A percentile compares a stretch with the other conserved stretches of the same genome.
Evolutionary conservation across 331 rosid genomes (phyloP).

Genomic region (Pyrus hybrid): DNA sequence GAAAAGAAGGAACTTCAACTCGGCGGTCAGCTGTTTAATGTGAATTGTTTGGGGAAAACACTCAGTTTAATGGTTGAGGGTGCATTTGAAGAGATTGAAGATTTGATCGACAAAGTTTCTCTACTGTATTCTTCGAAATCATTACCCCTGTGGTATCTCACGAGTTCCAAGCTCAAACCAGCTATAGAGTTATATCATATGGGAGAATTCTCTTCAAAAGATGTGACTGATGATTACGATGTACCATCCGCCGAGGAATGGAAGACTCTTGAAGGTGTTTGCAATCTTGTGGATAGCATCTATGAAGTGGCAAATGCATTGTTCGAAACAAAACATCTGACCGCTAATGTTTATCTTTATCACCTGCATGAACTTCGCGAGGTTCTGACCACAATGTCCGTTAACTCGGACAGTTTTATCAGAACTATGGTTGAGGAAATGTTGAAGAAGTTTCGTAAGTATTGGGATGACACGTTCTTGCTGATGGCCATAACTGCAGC

Average conservation of each 20-base stretch:
- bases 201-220: slow-evolving; percentile 10
- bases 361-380: not conserved
- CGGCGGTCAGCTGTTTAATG: not conserved
- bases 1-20: not conserved
- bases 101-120: not conserved
- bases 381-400: not conserved
- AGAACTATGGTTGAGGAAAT: not conserved
- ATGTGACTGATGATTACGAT: not conserved
- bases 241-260: slow-evolving; percentile 5
- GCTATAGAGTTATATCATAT: not conserved
- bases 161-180: not conserved
- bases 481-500: slow-evolving; percentile 3
- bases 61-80: not conserved
- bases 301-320: slow-evolving; percentile 10
- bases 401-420: not conserved
- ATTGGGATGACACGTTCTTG: slow-evolving; percentile 9
- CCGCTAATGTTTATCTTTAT: slow-evolving; percentile 7
- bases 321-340: slow-evolving; percentile 1
- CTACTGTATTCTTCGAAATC: not conserved
- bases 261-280: not conserved
- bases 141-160: slow-evolving; percentile 2
- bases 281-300: slow-evolving; percentile 11
- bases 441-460: not conserved
- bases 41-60: slow-evolving; percentile 2
- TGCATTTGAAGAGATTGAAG: slow-evolving; percentile 1